phyloP scores from a whole-genome alignment of 75 land plant genomes.

The Sequoia sempervirens region DNA sequence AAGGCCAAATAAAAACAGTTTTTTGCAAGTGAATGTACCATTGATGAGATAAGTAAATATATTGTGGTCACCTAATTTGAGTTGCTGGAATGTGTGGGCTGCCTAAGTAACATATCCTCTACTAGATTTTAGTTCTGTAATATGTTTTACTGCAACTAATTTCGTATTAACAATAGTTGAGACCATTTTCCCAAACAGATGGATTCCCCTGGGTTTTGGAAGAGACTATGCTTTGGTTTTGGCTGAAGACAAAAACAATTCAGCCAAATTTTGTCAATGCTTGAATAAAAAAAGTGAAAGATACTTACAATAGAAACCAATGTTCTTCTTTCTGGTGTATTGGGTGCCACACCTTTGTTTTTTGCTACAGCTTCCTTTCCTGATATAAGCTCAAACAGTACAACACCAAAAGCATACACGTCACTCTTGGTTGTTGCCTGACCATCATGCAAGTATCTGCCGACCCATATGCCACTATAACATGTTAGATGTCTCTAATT shows the following conservation, averaged over 20 bases:
- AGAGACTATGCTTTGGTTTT: neutral
- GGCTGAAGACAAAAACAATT: neutral
- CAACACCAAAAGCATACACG: conserved; percentile 91
- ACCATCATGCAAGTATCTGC: conserved; percentile 77
- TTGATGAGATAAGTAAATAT: neutral
- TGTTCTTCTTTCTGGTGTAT: conserved; percentile 68
- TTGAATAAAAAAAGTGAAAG: neutral
- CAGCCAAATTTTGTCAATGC: neutral
- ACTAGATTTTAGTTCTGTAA: neutral
- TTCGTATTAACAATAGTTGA: neutral
- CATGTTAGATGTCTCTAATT: neutral
- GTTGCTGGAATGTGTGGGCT: neutral
- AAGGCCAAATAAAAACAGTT: neutral
- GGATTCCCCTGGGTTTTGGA: neutral
- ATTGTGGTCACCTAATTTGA: neutral
- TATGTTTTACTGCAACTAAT: neutral
- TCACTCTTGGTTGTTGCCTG: conserved; percentile 78
- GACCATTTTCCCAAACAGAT: neutral
- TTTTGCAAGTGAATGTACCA: neutral
- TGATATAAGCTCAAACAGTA: conserved; percentile 79
- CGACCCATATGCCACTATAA: neutral
- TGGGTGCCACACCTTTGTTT: conserved; percentile 27
- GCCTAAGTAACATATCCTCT: neutral
- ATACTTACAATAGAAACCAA: conserved; percentile 74
- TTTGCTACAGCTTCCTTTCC: conserved; percentile 69